Percentiles rank a stretch among this genome's conserved stretches.
These are phyloP conservation scores for Vanderwaltozyma yarrowii DNA, from an alignment of 805 yeast genomes.

Conservation along the genomic window DNA sequence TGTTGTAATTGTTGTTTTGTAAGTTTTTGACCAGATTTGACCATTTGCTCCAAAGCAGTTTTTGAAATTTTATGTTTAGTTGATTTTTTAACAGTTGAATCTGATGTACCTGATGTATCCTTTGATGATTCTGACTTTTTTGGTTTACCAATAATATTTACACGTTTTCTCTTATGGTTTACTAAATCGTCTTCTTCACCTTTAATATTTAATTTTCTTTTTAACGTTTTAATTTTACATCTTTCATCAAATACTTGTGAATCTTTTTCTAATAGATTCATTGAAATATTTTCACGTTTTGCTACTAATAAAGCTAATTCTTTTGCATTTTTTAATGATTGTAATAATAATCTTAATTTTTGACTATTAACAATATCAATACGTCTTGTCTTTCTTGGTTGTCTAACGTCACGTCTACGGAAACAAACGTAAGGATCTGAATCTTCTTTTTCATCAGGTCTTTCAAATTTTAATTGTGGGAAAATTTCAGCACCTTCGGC, in stretches of 20 bases:
- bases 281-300: conserved; percentile 45
- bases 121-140: conserved; percentile 12
- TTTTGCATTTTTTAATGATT: conserved; percentile 68
- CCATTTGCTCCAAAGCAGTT: conserved; percentile 13
- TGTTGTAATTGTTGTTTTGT: conserved; percentile 18
- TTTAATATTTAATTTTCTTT: conserved; percentile 62
- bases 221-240: conserved; percentile 57
- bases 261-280: conserved; percentile 54
- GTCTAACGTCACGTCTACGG: conserved; percentile 90
- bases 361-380: conserved; percentile 88
- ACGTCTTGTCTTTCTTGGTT: conserved; percentile 90
- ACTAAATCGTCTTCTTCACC: conserved; percentile 81
- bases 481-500: conserved; percentile 60
- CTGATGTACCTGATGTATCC: conserved; percentile 17
- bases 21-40: conserved; percentile 15
- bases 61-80: conserved; percentile 9
- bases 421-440: conserved; percentile 92
- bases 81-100: conserved; percentile 13
- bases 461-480: conserved; percentile 76
- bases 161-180: conserved; percentile 58
- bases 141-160: conserved; percentile 10
- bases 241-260: conserved; percentile 61
- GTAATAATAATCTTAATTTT: conserved; percentile 59
- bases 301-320: conserved; percentile 60
- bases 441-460: conserved; percentile 81